Evolutionary conservation across 2,329 filamentous ascomycete species (phyloP), one percentile per base, ranked within the genome.

Genomic region (Scedosporium minutisporum): DNA sequence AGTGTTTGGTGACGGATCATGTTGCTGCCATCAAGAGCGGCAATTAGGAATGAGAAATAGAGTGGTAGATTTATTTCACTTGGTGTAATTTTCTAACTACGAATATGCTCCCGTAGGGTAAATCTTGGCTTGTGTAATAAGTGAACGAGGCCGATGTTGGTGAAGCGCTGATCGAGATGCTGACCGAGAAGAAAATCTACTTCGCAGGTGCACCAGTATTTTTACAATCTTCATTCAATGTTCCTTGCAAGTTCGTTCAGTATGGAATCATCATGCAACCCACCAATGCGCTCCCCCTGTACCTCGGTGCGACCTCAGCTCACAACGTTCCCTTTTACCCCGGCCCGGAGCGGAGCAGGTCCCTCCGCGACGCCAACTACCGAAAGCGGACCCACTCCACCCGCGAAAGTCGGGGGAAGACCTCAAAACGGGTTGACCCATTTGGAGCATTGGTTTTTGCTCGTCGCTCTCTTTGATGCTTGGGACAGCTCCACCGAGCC

Each of bases 1-100:
- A 72, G 12, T 81, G 78, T 65, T 66, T 80, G 63, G 75, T 80
- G 27, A 75, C 74, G 6, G 70, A 81, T 57, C 77, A 80, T 65
- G 71, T 80, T 16, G 63, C 62, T 0, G 62, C 62, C 1, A 63
- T 66, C 42, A 57, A 41, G 23, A 55, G 51, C 23, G 51, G 51
- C 9, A 55, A 55, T 7, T 57, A 23, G 18, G 18, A 10, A 23
- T 16, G 14, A 6, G 16, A 41, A 38, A 18, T 1, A 38, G 3
- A 58, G 25, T 14, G 16, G 46, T 51, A 51, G n/a, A 23, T 5
- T 38, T 29, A 16, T 14, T 48, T 14, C 7, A 48, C 18, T 5
- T n/a, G 1, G 16, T 48, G 16, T 48, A 48, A 48, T 3, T n/a
- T n/a, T 48, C 44, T 12, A 38, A 38, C 10, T 38, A 38, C 2